Percentiles rank a stretch among this genome's conserved stretches.
These are phyloP conservation scores for Lizonia empirigonia DNA, from an alignment of 2,329 filamentous ascomycete species.

Conservation along the genomic window DNA sequence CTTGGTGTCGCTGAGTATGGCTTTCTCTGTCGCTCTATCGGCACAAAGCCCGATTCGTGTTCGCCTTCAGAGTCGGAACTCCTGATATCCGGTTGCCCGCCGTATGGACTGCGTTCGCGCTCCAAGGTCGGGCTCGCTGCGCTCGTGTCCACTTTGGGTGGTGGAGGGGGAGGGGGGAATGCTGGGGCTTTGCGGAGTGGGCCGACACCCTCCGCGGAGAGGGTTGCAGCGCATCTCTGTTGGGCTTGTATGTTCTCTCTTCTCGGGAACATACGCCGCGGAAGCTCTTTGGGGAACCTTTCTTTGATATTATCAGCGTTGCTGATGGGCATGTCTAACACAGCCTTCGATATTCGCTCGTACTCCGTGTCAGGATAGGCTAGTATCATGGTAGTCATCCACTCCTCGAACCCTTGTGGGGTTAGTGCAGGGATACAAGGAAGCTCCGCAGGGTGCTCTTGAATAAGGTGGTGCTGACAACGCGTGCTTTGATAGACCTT, in stretches of 20 bases:
- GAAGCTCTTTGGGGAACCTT: conserved; percentile 78
- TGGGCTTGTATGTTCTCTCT: conserved; percentile 62
- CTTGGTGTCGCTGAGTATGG: conserved; percentile 67
- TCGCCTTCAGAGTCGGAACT: conserved; percentile 45
- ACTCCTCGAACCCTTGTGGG: conserved; percentile 58
- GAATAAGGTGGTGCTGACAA: conserved; percentile 57
- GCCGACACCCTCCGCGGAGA: conserved; percentile 57
- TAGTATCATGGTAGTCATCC: conserved; percentile 74
- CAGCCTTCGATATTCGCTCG: conserved; percentile 69
- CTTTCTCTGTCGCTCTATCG: conserved; percentile 69
- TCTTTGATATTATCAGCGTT: conserved; percentile 69
- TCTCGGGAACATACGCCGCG: conserved; percentile 72
- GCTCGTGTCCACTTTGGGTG: conserved; percentile 17
- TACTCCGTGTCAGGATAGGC: conserved; percentile 79
- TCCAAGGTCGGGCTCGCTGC: conserved; percentile 32
- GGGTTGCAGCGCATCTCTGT: conserved; percentile 64
- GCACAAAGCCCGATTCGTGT: conserved; percentile 49
- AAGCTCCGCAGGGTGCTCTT: conserved; percentile 49
- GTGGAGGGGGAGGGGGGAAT: conserved; percentile 46
- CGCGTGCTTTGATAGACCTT: conserved; percentile 55
- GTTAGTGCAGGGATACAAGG: conserved; percentile 55
- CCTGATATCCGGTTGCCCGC: conserved; percentile 30
- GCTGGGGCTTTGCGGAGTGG: conserved; percentile 43
- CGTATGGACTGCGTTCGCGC: conserved; percentile 45
- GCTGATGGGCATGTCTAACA: conserved; percentile 72